Evolutionary conservation across 139 green algal species (phyloP).

Genomic region (Medakamo hakoo): DNA sequence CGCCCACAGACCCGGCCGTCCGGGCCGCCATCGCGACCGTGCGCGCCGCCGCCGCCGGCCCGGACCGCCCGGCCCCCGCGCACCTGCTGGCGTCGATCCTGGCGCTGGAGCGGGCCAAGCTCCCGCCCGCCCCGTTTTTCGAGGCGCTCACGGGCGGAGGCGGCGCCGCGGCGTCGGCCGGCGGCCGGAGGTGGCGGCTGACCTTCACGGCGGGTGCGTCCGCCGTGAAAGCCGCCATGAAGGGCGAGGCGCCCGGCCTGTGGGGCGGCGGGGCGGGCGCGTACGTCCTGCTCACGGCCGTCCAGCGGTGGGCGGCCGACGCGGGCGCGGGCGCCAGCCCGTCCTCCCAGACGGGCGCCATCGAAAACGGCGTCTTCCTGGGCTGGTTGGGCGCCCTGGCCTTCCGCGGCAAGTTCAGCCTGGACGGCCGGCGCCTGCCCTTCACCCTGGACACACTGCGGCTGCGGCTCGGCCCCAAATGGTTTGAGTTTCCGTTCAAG

Average conservation of each 20-base stretch:
- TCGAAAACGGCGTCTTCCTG: background rate
- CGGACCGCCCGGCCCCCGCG: background rate
- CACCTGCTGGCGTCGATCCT: background rate
- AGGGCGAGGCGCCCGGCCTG: no score
- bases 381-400: background rate
- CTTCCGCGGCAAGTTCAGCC: background rate
- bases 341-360: background rate
- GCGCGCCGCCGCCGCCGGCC: background rate
- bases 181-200: background rate
- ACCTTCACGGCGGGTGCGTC: background rate
- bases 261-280: no score
- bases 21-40: background rate
- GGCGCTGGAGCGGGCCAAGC: background rate
- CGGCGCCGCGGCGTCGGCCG: no score
- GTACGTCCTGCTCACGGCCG: background rate
- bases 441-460: slow-evolving; percentile 10
- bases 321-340: no score
- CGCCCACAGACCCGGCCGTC: no score
- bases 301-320: background rate
- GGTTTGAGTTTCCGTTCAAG: slow-evolving; percentile 5
- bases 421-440: background rate
- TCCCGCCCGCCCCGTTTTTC: background rate
- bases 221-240: background rate
- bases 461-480: slow-evolving; percentile 8
- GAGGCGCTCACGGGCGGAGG: background rate